Conservation (phyloP, 2,329 filamentous ascomycete species). For the Neocatenulostroma microsporum region DNA sequence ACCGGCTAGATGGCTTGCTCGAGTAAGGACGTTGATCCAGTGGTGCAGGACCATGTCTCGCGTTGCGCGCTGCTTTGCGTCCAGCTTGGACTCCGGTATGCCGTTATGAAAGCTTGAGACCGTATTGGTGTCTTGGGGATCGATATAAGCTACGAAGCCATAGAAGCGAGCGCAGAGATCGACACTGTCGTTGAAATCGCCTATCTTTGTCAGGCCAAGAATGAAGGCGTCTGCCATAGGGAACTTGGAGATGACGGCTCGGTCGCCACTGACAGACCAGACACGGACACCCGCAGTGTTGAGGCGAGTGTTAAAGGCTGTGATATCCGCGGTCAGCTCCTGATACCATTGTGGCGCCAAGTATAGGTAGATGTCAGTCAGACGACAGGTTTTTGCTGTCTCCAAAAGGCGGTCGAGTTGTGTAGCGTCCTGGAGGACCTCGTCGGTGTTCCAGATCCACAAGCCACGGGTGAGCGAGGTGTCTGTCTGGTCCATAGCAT, state of each 20-base stretch:
- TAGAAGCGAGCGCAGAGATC: slow-evolving; percentile 6
- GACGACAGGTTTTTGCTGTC: background rate
- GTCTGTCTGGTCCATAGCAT: too few species aligned
- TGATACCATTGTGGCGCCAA: slow-evolving; percentile 5
- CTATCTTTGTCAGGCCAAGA: slow-evolving; percentile 4
- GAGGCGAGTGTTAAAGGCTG: slow-evolving; percentile 2
- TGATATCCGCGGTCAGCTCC: background rate
- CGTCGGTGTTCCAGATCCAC: slow-evolving; percentile 7
- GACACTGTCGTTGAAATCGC: slow-evolving; percentile 8
- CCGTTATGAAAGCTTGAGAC: slow-evolving; percentile 7
- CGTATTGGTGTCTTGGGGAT: slow-evolving; percentile 5
- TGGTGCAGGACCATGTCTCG: slow-evolving; percentile 7
- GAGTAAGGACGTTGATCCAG: background rate
- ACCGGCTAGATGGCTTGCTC: slow-evolving; percentile 1
- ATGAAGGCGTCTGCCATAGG: slow-evolving; percentile 5
- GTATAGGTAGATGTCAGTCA: slow-evolving; percentile 9
- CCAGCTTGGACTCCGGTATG: slow-evolving; percentile 6
- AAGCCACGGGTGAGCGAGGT: slow-evolving; percentile 2
- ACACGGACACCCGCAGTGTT: slow-evolving; percentile 4
- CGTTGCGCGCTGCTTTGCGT: slow-evolving; percentile 1
- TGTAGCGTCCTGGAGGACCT: slow-evolving; percentile 1
- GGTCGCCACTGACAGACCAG: slow-evolving; percentile 10
- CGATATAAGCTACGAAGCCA: slow-evolving; percentile 8
- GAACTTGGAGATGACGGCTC: slow-evolving; percentile 3
- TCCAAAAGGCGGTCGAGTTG: slow-evolving; percentile 3